Conservation (phyloP, 306 rosid genomes). For the Malus fusca region DNA sequence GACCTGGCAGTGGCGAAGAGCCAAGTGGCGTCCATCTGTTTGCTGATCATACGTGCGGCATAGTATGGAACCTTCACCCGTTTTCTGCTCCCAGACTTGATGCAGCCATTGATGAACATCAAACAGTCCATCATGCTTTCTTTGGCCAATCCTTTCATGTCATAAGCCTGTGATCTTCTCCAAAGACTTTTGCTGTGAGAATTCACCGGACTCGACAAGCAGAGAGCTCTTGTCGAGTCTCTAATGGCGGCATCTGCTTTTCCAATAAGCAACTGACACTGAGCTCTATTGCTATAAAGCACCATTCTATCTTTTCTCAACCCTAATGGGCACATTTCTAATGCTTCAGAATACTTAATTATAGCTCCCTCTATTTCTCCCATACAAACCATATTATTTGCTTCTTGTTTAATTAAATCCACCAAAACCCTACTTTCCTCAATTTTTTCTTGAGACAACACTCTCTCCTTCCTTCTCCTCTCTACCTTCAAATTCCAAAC, state of each 20-base stretch:
- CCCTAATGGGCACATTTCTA: constrained; percentile 43
- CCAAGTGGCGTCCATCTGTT: constrained; percentile 70
- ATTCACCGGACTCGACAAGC: constrained; percentile 45
- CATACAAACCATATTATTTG: constrained; percentile 32
- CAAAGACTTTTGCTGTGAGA: constrained; percentile 50
- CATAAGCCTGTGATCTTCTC: constrained; percentile 76
- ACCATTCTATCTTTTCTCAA: constrained; percentile 50
- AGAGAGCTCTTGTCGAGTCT: constrained; percentile 64
- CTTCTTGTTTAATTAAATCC: constrained; percentile 42
- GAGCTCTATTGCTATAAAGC: constrained; percentile 53
- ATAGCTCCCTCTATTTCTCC: constrained; percentile 53
- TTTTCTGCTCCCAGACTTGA: constrained; percentile 19
- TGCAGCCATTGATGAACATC: constrained; percentile 42
- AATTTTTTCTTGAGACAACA: constrained; percentile 18
- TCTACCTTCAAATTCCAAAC: constrained; percentile 31
- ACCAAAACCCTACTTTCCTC: constrained; percentile 36
- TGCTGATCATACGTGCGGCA: constrained; percentile 55
- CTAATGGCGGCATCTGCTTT: constrained; percentile 45
- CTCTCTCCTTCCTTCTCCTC: constrained; percentile 30
- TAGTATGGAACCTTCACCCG: constrained; percentile 44
- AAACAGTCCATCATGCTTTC: constrained; percentile 69
- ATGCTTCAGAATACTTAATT: constrained; percentile 45
- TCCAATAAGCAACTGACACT: constrained; percentile 45
- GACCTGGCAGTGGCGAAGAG: constrained; percentile 46
- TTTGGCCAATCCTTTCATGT: constrained; percentile 63